Evolutionary conservation across 2,329 filamentous ascomycete genomes (phyloP).

Genomic region (Trichoderma breve): DNA sequence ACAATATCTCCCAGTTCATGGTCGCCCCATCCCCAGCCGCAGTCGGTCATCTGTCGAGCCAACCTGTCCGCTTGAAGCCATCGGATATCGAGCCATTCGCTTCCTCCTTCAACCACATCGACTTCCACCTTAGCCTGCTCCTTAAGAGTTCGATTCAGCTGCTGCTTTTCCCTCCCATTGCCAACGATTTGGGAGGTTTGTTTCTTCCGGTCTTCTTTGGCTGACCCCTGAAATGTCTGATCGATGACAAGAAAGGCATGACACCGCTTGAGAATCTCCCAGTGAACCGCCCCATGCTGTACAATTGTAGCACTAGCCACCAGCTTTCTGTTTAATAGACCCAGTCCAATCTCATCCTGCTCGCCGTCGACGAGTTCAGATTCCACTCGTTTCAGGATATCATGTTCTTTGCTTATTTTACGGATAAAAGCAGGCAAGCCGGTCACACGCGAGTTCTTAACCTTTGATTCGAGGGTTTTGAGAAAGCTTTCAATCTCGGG

Average conservation of each 20-base stretch:
- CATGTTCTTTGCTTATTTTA: constrained; percentile 24
- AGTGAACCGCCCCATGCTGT: constrained; percentile 29
- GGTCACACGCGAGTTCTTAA: constrained; percentile 21
- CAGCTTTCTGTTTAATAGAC: constrained; percentile 23
- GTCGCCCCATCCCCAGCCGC: constrained; percentile 43
- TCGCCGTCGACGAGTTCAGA: constrained; percentile 13
- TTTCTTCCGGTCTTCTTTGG: constrained; percentile 27
- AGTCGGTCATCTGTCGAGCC: constrained; percentile 40
- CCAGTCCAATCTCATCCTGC: constrained; percentile 20
- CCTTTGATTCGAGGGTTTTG: constrained; percentile 8
- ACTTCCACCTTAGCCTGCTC: constrained; percentile 36
- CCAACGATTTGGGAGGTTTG: constrained; percentile 27
- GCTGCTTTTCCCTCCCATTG: constrained; percentile 29
- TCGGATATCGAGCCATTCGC: constrained; percentile 36
- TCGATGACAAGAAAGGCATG: constrained; percentile 33
- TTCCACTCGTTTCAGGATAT: constrained; percentile 19
- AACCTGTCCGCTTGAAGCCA: constrained; percentile 34
- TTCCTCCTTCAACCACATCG: constrained; percentile 37
- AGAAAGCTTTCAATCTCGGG: constrained; percentile 26
- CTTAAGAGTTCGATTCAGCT: constrained; percentile 34
- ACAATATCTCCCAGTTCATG: constrained; percentile 33
- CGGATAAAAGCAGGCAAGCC: constrained; percentile 28
- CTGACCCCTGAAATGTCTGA: constrained; percentile 35
- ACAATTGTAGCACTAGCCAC: constrained; percentile 27
- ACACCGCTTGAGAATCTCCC: constrained; percentile 36